A percentile compares a stretch with the other conserved stretches of the same genome.
Evolutionary conservation across 2,329 filamentous ascomycete genomes (phyloP).

Genomic region (Epichloe glyceriae): DNA sequence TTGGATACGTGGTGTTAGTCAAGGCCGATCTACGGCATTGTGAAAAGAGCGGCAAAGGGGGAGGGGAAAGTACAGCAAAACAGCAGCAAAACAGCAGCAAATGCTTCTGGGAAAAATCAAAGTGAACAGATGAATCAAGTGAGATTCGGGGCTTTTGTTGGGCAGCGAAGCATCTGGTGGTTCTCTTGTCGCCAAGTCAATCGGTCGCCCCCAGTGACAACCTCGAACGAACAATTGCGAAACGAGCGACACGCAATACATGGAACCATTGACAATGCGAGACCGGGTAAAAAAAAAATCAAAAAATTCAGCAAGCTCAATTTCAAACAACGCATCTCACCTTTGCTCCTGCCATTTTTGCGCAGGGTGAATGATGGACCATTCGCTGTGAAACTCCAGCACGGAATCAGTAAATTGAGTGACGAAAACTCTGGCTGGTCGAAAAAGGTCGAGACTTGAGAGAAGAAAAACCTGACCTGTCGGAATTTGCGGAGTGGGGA

Average conservation of each 20-base stretch:
- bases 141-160: neutral
- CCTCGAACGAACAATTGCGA: neutral
- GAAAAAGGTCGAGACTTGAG: neutral
- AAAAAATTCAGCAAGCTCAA: neutral
- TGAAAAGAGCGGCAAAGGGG: neutral
- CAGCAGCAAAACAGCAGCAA: neutral
- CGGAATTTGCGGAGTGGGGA: neutral
- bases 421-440: neutral
- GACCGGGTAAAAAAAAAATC: neutral
- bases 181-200: neutral
- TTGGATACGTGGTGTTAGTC: neutral
- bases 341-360: conserved; percentile 12
- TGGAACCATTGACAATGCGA: neutral
- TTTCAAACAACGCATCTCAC: conserved; percentile 1
- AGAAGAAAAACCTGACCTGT: conserved; percentile 3
- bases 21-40: neutral
- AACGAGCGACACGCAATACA: neutral
- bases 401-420: conserved; percentile 1
- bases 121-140: neutral
- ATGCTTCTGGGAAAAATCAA: neutral
- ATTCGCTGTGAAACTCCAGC: neutral
- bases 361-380: neutral
- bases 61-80: too few relatives aligned
- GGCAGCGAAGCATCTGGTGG: neutral
- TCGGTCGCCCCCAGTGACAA: conserved; percentile 2